Evolutionary conservation across 2,329 filamentous ascomycete genomes (phyloP), one percentile per base, ranked within the genome.

Genomic region (Colletotrichum ledebouriae): DNA sequence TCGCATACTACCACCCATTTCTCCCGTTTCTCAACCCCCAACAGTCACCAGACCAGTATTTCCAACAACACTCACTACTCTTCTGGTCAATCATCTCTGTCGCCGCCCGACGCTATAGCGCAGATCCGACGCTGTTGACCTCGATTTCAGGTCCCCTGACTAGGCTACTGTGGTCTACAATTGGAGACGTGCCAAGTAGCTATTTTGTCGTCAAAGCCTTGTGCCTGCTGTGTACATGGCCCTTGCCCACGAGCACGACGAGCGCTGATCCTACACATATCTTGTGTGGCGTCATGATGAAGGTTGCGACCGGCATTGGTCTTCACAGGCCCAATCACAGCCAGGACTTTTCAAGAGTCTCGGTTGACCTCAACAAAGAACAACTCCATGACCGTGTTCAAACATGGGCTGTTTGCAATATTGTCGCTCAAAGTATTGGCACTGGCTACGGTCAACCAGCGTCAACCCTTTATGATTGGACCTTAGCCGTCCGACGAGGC

Each of bases 41-140:
- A 10, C 88, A 90, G 71, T 81, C 87, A 0, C 91, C 93, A 2
- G 91, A 96, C 53, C 84, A 89, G 66, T 96, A 93, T 76, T 92
- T 92, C 75, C 86, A 90, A 68, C 91, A 95, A 73, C 92, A 94
- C 58, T 89, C 90, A 4, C 84, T 97, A 13, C 86, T 97, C 1
- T 97, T 97, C 79, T 97, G 94, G 94, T 87, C 92, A 55, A 91
- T 95, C 67, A 84, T 94, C 52, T 87, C 91, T 41, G 90, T 94
- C 63, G 92, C 92, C 22, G 89, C 92, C 47, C 88, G 92, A 59
- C 89, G 92, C 44, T 94, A 90, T 75, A 83, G 84, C 47, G 80
- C 84, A 1, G 90, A 92, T 69, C 86, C 87, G 1, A 85, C 83
- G 13, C 83, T 94, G 37, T 84, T 95, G 61, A 88, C 86, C 52